Base-by-base conservation (phyloP, 768 basidiomycete genomes). In the Termitomyces sp. region DNA sequence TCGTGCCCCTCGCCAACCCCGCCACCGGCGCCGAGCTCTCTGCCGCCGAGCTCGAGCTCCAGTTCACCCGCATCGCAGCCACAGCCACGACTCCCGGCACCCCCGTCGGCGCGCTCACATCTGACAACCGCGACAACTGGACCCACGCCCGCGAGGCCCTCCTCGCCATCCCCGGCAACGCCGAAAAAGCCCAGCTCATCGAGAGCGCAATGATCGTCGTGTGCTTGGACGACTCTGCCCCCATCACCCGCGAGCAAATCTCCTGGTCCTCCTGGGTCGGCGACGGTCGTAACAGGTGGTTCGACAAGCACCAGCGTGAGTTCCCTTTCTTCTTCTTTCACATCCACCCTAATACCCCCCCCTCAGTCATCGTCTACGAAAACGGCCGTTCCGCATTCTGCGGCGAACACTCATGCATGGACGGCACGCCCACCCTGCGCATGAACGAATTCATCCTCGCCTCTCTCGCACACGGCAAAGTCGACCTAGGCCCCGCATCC, bases 371-470 rank as follows among this genome's bases (percentile, higher is more conserved):
- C 66, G 92, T 99, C 8, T 96, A 92, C 68, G 93, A 94, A 59
- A 94, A 95, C 65, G 97, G 94, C 48, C 91, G 93, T 39, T 94
- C 93, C 24, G 96, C 91, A 0, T 99, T 98, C 82, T 76, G 93
- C 0, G 91, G 91, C 41, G 88, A 91, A 69, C 89, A 91, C 72
- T 91, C 88, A 20, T 91, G 88, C 66, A 86, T 89, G 88, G 95
- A 98, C 68, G 96, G 96, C 20, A 98, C 95, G 0, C 91, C 97
- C 4, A 98, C 96, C 0, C 78, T 98, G 33, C 88, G 97, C 49
- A 74, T 98, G 81, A 98, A 97, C 76, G 97, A 99, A 70, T 99
- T 94, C 72, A 75, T 94, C 55, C 77, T 98, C 51, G 92, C 85
- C 15, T 81, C 88, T 0, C 76, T 98, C 41, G 87, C 85, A 2